These are phyloP conservation scores for Scutellaria minor DNA, from an alignment of 257 asterid genomes.

Conservation along the genomic window DNA sequence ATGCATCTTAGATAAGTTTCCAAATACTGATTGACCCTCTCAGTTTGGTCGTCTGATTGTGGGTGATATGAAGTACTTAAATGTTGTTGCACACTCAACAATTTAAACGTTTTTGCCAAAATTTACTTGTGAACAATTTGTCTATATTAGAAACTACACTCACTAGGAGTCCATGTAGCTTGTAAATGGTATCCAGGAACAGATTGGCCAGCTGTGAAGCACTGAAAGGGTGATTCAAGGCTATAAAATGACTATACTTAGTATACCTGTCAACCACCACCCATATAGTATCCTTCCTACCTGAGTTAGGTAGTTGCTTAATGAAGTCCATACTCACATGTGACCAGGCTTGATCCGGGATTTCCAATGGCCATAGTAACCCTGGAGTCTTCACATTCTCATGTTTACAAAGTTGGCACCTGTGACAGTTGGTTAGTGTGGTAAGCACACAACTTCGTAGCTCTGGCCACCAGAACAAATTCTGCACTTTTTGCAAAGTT, in stretches of 20 bases:
- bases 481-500: neutral
- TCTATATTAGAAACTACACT: neutral
- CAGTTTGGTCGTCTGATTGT: neutral
- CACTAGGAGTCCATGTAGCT: neutral
- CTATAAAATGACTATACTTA: neutral
- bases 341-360: neutral
- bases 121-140: neutral
- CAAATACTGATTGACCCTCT: neutral
- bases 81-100: neutral
- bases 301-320: neutral
- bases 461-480: neutral
- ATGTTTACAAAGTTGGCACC: neutral
- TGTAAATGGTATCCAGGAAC: neutral
- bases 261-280: neutral
- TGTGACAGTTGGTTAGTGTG: neutral
- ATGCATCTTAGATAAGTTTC: no score
- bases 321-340: neutral
- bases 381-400: neutral
- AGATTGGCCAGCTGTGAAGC: neutral
- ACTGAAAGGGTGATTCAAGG: neutral
- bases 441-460: neutral
- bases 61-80: neutral
- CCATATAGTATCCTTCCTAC: neutral
- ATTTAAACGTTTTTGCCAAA: neutral
- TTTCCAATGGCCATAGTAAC: neutral